A percentile compares a stretch with the other conserved stretches of the same genome.
Conservation (phyloP, 176 grass and related monocot species). For the Musa beccarii region DNA sequence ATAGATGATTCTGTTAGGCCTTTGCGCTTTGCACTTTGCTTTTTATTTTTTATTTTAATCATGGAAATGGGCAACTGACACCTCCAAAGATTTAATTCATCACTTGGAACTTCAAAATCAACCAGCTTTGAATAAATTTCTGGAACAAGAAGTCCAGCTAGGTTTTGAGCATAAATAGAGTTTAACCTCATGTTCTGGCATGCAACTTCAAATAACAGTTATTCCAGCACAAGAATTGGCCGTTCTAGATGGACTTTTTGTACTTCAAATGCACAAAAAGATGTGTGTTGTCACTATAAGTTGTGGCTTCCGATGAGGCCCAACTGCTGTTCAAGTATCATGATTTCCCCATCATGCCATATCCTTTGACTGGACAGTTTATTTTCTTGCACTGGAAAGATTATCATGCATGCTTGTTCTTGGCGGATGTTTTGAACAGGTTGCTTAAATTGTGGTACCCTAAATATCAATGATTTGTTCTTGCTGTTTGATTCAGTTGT, state of each 20-base stretch:
- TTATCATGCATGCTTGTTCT: not conserved
- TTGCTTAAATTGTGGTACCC: not conserved
- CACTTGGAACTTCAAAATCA: too few species aligned
- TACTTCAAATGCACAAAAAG: not conserved
- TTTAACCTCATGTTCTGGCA: too few species aligned
- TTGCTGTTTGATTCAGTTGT: not conserved
- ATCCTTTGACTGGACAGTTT: not conserved
- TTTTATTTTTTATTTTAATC: too few species aligned
- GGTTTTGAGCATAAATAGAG: too few species aligned
- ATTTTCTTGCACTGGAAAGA: not conserved
- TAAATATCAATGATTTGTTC: not conserved
- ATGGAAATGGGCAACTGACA: too few species aligned
- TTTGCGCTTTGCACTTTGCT: too few species aligned
- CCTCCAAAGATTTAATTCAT: too few species aligned
- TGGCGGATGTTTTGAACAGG: not conserved
- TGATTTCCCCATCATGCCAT: not conserved
- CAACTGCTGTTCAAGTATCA: not conserved
- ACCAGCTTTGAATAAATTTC: too few species aligned
- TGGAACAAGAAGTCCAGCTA: too few species aligned
- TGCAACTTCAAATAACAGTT: too few species aligned
- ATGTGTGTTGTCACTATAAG: not conserved
- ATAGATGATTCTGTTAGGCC: too few species aligned
- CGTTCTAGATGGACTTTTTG: not conserved
- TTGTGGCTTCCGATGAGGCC: not conserved
- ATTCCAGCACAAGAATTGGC: not conserved